Conservation (phyloP, 345 rosid genomes). For the Brassica nigra region DNA sequence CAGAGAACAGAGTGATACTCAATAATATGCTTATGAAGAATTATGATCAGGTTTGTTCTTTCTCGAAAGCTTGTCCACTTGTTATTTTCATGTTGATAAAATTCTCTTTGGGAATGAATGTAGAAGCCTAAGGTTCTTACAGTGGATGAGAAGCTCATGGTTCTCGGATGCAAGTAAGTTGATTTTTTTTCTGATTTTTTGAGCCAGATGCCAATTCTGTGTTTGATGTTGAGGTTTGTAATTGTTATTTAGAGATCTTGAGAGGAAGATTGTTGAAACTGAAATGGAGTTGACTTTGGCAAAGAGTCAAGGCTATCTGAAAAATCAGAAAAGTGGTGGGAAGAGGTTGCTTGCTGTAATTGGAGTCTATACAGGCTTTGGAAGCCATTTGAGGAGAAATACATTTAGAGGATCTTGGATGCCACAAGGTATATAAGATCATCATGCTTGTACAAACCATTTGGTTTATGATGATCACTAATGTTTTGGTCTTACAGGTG, state of each 20-base stretch:
- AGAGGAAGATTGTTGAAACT: slow-evolving; percentile 79
- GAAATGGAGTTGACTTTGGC: slow-evolving; percentile 97
- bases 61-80: not conserved
- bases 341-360: slow-evolving; percentile 80
- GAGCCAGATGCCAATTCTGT: not conserved
- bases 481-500: slow-evolving; percentile 46
- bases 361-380: slow-evolving; percentile 96
- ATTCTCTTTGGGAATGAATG: slow-evolving; percentile 7
- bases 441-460: not conserved
- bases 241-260: slow-evolving; percentile 61
- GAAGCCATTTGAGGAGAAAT: slow-evolving; percentile 77
- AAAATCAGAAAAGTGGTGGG: slow-evolving; percentile 50
- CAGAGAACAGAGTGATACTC: slow-evolving; percentile 75
- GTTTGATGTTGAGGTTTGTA: not conserved
- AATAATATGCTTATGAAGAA: slow-evolving; percentile 66
- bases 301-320: slow-evolving; percentile 83
- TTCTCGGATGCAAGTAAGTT: slow-evolving; percentile 90
- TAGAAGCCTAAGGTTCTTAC: slow-evolving; percentile 93
- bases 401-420: slow-evolving; percentile 89
- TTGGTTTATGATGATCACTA: not conserved
- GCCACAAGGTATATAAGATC: slow-evolving; percentile 65
- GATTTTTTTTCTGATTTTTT: not conserved
- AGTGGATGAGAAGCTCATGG: slow-evolving; percentile 75
- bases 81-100: not conserved
- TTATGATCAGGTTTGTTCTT: slow-evolving; percentile 62